Percentiles rank a stretch among this genome's conserved stretches.
These are phyloP conservation scores for Schoenoplectus triqueter DNA, from an alignment of 202 grass and related monocot genomes.

Conservation along the genomic window DNA sequence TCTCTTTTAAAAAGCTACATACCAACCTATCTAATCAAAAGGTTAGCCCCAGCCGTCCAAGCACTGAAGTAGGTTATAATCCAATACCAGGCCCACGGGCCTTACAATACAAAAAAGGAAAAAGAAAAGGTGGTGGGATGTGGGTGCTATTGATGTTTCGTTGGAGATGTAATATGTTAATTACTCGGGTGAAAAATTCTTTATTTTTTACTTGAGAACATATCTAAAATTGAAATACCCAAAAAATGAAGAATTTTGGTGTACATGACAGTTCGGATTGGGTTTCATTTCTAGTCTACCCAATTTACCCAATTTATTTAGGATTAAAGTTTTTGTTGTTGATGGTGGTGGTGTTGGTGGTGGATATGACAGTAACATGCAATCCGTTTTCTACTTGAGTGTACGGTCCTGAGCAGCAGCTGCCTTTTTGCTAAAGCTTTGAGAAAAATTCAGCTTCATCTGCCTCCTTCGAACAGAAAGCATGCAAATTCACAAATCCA, in stretches of 20 bases:
- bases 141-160: not conserved
- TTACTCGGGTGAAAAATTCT: too few species aligned
- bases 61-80: not conserved
- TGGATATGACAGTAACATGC: not conserved
- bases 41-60: not conserved
- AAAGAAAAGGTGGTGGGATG: not conserved
- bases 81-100: constrained; percentile 5
- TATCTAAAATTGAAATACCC: not conserved
- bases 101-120: not conserved
- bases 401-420: not conserved
- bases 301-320: too few species aligned
- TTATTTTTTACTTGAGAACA: not conserved
- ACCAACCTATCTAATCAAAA: not conserved
- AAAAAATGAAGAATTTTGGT: not conserved
- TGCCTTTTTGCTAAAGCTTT: not conserved
- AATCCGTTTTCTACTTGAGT: not conserved
- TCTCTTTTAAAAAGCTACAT: not conserved
- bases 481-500: not conserved
- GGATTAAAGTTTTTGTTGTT: too few species aligned
- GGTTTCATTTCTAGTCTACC: too few species aligned
- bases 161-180: not conserved
- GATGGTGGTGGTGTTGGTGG: too few species aligned
- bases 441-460: not conserved
- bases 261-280: too few species aligned
- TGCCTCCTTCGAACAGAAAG: not conserved